phyloP scores from a whole-genome alignment of 176 grass and related monocot genomes.

The Avena atlantica region DNA sequence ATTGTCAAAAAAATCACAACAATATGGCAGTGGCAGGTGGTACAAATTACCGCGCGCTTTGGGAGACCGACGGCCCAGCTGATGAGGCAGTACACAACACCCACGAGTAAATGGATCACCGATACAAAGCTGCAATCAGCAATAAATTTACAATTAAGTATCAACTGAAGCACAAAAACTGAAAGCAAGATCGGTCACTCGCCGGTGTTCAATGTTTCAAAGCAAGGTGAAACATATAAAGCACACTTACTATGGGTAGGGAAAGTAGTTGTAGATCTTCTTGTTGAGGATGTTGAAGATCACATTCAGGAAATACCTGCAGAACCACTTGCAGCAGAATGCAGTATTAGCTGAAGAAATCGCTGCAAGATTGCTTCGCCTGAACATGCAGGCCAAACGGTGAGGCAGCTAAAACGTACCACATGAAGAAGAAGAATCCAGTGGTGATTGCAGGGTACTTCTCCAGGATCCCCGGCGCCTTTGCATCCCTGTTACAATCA shows the following conservation, averaged over 20 bases:
- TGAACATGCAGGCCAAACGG: background rate
- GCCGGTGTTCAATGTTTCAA: background rate
- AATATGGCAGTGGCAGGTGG: background rate
- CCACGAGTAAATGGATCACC: slow-evolving; percentile 78
- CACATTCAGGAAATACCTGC: slow-evolving; percentile 99
- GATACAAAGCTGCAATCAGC: slow-evolving; percentile 76
- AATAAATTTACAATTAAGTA: background rate
- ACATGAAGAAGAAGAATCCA: slow-evolving; percentile 99
- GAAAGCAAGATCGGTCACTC: background rate
- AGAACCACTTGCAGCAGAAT: slow-evolving; percentile 9
- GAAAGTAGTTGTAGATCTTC: slow-evolving; percentile 99
- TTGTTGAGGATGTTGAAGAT: slow-evolving; percentile 99
- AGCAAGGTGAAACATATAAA: background rate
- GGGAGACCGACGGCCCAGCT: slow-evolving; percentile 89
- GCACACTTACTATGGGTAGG: slow-evolving; percentile 91
- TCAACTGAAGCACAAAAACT: background rate
- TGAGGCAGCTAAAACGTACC: slow-evolving; percentile 46
- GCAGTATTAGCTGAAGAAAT: slow-evolving; percentile 12
- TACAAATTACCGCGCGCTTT: slow-evolving; percentile 87
- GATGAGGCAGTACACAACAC: slow-evolving; percentile 74
- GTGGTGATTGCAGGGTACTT: slow-evolving; percentile 86
- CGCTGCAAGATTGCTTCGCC: background rate
- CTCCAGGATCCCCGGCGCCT: slow-evolving; percentile 56
- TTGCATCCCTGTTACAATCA: slow-evolving; percentile 52
- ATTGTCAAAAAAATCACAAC: slow-evolving; percentile 12